These are phyloP conservation scores for Murraya paniculata DNA, from an alignment of 345 rosid genomes.

Conservation along the genomic window DNA sequence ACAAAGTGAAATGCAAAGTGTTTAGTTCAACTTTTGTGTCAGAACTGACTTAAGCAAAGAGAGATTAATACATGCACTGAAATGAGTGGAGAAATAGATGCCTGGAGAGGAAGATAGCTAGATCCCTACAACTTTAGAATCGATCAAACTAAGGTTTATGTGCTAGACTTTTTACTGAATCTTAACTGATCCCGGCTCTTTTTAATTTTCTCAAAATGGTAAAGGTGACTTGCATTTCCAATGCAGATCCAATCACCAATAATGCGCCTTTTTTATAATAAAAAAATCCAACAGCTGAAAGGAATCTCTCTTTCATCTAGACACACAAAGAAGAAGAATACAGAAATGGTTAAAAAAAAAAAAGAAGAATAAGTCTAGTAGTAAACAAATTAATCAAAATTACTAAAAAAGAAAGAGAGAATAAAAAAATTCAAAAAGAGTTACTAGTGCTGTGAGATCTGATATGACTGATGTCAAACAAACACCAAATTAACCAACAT, in stretches of 20 bases:
- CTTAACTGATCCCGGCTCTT: not conserved
- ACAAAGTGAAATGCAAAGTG: not conserved
- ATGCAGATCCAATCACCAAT: slow-evolving; percentile 44
- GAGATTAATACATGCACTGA: not conserved
- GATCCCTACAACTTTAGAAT: slow-evolving; percentile 2
- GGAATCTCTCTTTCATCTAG: slow-evolving; percentile 55
- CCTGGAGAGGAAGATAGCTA: slow-evolving; percentile 8
- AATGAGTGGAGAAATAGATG: not conserved
- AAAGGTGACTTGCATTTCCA: slow-evolving; percentile 35
- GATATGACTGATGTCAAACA: slow-evolving; percentile 5
- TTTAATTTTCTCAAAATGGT: slow-evolving; percentile 4
- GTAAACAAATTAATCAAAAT: slow-evolving; percentile 16
- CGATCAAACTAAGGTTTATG: slow-evolving; percentile 5
- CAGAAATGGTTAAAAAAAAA: not conserved
- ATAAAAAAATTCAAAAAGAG: slow-evolving; percentile 18
- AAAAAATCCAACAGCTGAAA: slow-evolving; percentile 28
- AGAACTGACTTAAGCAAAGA: not conserved
- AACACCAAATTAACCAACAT: not conserved
- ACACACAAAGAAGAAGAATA: slow-evolving; percentile 37
- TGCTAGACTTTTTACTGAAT: not conserved
- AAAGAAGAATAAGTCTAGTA: not conserved
- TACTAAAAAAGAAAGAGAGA: slow-evolving; percentile 23
- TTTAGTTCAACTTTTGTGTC: not conserved
- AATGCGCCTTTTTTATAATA: slow-evolving; percentile 20
- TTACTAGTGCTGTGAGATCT: slow-evolving; percentile 44